phyloP scores from a whole-genome alignment of 129 eudicot species.

The Ambrosia artemisiifolia region DNA sequence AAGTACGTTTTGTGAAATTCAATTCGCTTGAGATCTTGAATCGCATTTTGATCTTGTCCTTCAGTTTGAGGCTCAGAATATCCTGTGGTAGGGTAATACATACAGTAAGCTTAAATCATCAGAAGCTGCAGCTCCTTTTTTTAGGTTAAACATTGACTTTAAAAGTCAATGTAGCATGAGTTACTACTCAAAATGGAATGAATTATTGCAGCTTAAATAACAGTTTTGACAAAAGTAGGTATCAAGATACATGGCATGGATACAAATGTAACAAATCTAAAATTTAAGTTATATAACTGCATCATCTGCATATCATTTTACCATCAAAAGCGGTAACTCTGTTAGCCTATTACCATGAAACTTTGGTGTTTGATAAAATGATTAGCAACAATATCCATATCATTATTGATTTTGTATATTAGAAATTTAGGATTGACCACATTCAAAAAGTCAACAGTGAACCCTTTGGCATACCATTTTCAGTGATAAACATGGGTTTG shows the following conservation, averaged over 20 bases:
- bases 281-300: not conserved
- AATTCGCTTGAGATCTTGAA: constrained; percentile 52
- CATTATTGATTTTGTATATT: not conserved
- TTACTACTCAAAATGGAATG: not conserved
- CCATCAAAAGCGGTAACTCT: not conserved
- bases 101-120: not conserved
- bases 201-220: not conserved
- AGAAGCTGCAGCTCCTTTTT: not conserved
- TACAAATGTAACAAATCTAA: not conserved
- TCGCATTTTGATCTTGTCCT: constrained; percentile 21
- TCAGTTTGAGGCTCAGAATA: constrained; percentile 39
- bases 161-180: not conserved
- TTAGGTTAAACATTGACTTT: constrained; percentile 11
- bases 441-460: not conserved
- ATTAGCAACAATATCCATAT: not conserved
- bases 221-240: not conserved
- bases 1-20: constrained; percentile 56
- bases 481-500: constrained; percentile 79
- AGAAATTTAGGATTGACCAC: not conserved
- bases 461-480: constrained; percentile 62
- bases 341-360: not conserved
- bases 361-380: not conserved
- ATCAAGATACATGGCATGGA: not conserved
- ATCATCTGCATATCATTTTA: not conserved
- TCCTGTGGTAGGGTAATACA: constrained; percentile 32